These are phyloP conservation scores for Ceratocystis harringtonii DNA, from an alignment of 2,329 filamentous ascomycete genomes.

Conservation along the genomic window DNA sequence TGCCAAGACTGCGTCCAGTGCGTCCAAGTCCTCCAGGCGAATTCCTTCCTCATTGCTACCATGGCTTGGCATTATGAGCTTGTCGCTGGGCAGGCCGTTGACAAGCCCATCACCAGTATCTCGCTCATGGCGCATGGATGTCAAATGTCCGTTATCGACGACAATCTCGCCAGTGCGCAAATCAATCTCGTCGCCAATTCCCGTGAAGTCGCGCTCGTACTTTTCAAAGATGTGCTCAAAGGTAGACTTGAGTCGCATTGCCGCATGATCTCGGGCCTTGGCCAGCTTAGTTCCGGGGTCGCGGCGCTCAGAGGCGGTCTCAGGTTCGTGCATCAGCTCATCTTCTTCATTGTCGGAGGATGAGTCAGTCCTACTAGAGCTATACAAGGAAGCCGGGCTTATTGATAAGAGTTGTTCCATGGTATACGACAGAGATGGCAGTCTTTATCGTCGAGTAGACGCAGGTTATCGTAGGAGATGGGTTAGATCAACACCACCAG, in stretches of 20 bases:
- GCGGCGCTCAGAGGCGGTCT: constrained; percentile 32
- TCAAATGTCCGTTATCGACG: constrained; percentile 80
- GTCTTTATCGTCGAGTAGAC: background rate
- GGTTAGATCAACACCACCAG: background rate
- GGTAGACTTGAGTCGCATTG: constrained; percentile 59
- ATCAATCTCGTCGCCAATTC: constrained; percentile 80
- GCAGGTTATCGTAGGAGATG: background rate
- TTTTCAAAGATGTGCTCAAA: constrained; percentile 85
- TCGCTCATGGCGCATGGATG: constrained; percentile 43
- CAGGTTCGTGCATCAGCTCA: constrained; percentile 34
- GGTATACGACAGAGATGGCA: background rate
- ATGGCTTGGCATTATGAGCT: constrained; percentile 21
- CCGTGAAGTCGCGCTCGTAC: constrained; percentile 69
- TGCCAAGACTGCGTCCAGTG: constrained; percentile 7
- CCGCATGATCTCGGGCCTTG: constrained; percentile 48
- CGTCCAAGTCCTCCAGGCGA: constrained; percentile 23
- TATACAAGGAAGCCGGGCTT: background rate
- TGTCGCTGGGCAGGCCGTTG: constrained; percentile 18
- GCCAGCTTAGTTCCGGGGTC: constrained; percentile 44
- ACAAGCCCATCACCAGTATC: constrained; percentile 27
- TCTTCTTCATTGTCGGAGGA: constrained; percentile 30
- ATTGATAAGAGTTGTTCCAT: constrained; percentile 1
- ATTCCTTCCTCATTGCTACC: constrained; percentile 27
- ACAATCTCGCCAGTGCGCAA: constrained; percentile 64
- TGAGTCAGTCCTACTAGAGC: background rate